Percentiles rank a stretch among this genome's conserved stretches.
phyloP scores from a whole-genome alignment of 306 rosid species.

The Fragaria ananassa region DNA sequence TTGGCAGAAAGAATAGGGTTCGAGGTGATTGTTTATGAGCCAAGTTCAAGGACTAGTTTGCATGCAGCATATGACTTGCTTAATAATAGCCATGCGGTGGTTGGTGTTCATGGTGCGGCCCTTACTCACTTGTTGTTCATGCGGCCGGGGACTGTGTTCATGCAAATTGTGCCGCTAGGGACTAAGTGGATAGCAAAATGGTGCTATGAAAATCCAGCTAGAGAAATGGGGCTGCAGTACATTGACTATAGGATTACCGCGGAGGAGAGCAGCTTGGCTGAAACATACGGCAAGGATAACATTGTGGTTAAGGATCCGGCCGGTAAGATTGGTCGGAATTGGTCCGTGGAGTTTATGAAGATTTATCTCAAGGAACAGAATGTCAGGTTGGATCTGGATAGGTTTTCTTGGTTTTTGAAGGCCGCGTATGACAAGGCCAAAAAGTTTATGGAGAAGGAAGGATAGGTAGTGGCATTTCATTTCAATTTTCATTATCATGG shows the following conservation, averaged over 20 bases:
- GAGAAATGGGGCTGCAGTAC: constrained; percentile 10
- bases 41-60: not conserved
- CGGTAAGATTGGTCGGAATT: not conserved
- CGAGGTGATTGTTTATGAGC: constrained; percentile 4
- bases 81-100: constrained; percentile 14
- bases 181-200: not conserved
- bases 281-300: not conserved
- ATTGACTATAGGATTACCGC: constrained; percentile 7
- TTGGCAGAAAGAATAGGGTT: constrained; percentile 12
- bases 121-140: constrained; percentile 14
- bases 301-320: constrained; percentile 5
- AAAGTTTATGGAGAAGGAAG: constrained; percentile 3
- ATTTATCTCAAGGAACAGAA: constrained; percentile 20
- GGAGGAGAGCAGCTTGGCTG: constrained; percentile 15
- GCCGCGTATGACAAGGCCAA: constrained; percentile 13
- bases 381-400: constrained; percentile 8
- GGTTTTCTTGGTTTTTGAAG: constrained; percentile 11
- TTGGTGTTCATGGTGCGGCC: constrained; percentile 10
- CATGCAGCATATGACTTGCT: constrained; percentile 2
- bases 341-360: not conserved
- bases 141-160: not conserved
- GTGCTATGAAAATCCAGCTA: constrained; percentile 6
- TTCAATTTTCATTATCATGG: not conserved
- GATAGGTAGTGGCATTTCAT: not conserved
- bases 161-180: constrained; percentile 12